Base-by-base conservation (phyloP, 2,329 filamentous ascomycete genomes). In the Zalaria obscura region DNA sequence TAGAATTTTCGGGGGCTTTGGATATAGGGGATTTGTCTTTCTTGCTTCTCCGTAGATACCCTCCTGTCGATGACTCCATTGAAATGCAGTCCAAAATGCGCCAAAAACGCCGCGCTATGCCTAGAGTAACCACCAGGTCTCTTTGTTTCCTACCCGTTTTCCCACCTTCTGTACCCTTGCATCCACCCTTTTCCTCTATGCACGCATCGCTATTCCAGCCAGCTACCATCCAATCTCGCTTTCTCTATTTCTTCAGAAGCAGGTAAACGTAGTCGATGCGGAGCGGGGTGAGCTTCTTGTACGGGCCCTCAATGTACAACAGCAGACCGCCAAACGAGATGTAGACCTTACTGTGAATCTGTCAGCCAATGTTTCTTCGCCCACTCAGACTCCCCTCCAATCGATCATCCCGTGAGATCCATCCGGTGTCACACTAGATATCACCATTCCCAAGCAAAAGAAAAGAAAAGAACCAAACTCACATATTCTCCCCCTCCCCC, bases 251-350 rank as follows among this genome's bases (percentile, higher is more conserved):
- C 77, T 95, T 98, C 52, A 93, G 70, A 46, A 96, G 73, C 46
- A 98, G 74, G 60, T 98, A 98, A 48, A 93, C 78, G 58, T 94
- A 81, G 61, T 98, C 91, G 55, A 95, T 89, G 54, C 87, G 78
- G 56, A 98, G 66, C 27, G 87, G 83, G 29, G 83, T 93, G 48
- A 98, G 76, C 69, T 94, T 95, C 72, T 91, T 93, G 63, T 93
- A 91, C 2, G 91, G 91, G 4, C 93, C 91, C 55, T 94, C 83
- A 42, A 98, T 73, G 54, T 82, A 86, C 66, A 96, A 80, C 54
- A 98, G 66, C 49, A 98, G 68, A 5, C 91, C 91, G 38, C 91
- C 91, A 55, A 95, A 98, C 1, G 87, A 94, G 52, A 93, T 74
- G 64, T 89, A 98, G 27, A 87, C 85, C 61, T 94, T 93, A 60